Conservation (phyloP, 1,284 basidiomycete genomes). For the Hymenochaete sp. region DNA sequence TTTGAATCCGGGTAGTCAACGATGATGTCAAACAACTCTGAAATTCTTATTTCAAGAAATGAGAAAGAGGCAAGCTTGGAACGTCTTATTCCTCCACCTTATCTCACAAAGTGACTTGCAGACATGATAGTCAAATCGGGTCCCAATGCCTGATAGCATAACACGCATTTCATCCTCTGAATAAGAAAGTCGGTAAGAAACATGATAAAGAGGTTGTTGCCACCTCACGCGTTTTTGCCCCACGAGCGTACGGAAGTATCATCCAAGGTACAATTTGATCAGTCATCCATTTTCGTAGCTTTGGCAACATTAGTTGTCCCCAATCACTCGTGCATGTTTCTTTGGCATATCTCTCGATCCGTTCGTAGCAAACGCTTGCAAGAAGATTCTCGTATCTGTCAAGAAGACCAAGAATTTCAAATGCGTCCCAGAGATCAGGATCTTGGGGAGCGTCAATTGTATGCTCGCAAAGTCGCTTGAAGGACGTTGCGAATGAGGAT, state of each 20-base stretch:
- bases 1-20: constrained; percentile 86
- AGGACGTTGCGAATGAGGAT: constrained; percentile 50
- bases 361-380: constrained; percentile 75
- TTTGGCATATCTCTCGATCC: constrained; percentile 67
- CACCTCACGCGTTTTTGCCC: constrained; percentile 44
- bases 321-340: constrained; percentile 62
- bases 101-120: constrained; percentile 83
- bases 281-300: constrained; percentile 66
- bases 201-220: neutral
- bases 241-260: constrained; percentile 66
- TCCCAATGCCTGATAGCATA: constrained; percentile 74
- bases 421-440: constrained; percentile 43
- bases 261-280: constrained; percentile 78
- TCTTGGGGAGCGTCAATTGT: constrained; percentile 39
- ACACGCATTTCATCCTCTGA: constrained; percentile 60
- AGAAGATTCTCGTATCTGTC: constrained; percentile 82
- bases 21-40: constrained; percentile 93
- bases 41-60: constrained; percentile 45
- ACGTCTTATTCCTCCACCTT: constrained; percentile 40
- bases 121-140: constrained; percentile 85
- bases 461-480: constrained; percentile 53
- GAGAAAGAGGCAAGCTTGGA: neutral
- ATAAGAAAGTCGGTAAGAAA: constrained; percentile 16
- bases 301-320: constrained; percentile 55
- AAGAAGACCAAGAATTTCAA: constrained; percentile 69